phyloP scores from a whole-genome alignment of 169 alveolate genomes.

The Plasmodium ovale region DNA sequence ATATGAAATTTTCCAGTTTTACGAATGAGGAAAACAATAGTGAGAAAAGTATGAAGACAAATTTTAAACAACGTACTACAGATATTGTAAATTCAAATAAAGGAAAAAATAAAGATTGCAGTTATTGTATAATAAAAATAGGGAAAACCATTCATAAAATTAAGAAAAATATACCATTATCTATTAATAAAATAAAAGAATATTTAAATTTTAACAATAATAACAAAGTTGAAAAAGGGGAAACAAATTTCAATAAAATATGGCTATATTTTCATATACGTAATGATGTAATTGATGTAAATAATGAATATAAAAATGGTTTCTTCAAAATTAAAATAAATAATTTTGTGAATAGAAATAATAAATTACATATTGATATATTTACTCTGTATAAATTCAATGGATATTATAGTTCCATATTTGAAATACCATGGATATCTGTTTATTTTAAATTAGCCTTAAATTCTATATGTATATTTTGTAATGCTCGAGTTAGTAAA shows the following conservation, averaged over 20 bases:
- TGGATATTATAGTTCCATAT: slow-evolving; percentile 5
- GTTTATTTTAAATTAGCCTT: slow-evolving; percentile 43
- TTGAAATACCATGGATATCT: slow-evolving; percentile 59
- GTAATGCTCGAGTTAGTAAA: slow-evolving; percentile 22
- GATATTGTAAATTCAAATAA: too few species aligned
- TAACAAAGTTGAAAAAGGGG: slow-evolving; percentile 1
- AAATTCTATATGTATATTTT: slow-evolving; percentile 46
- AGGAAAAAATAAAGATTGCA: too few species aligned
- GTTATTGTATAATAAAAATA: too few species aligned
- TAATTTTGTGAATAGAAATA: slow-evolving; percentile 10
- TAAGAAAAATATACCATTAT: not conserved
- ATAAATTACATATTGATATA: slow-evolving; percentile 22
- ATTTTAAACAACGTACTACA: too few species aligned
- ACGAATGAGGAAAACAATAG: too few species aligned
- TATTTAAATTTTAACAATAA: not conserved
- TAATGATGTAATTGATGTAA: slow-evolving; percentile 34
- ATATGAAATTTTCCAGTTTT: too few species aligned
- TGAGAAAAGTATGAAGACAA: too few species aligned
- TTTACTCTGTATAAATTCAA: slow-evolving; percentile 36
- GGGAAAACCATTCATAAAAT: too few species aligned
- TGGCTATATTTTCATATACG: slow-evolving; percentile 57
- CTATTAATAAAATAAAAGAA: not conserved
- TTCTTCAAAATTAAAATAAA: slow-evolving; percentile 50
- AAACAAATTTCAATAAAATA: not conserved
- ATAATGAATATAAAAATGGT: not conserved